phyloP scores from a whole-genome alignment of 768 basidiomycete genomes.

The Pulveroboletus sp. region DNA sequence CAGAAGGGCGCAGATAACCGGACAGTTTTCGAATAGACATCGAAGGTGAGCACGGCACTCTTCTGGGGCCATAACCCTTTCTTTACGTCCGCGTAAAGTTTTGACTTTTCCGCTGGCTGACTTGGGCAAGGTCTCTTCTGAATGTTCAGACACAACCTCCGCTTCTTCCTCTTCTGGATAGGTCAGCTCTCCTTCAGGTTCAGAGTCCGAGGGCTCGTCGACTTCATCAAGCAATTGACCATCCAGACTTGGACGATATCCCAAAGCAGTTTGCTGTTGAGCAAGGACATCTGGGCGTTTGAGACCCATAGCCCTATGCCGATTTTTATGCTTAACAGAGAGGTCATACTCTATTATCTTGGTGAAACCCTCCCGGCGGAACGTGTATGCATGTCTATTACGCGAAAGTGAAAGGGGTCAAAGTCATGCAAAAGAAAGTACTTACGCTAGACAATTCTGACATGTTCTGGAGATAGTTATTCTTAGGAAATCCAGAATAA shows the following conservation, averaged over 20 bases:
- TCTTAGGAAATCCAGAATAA: constrained; percentile 79
- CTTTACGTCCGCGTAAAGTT: constrained; percentile 73
- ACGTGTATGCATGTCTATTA: constrained; percentile 70
- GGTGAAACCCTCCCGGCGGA: constrained; percentile 89
- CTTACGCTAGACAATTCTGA: constrained; percentile 81
- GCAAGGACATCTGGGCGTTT: constrained; percentile 71
- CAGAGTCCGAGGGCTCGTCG: constrained; percentile 49
- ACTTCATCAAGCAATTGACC: constrained; percentile 33
- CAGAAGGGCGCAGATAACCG: constrained; percentile 75
- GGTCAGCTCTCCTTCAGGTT: constrained; percentile 43
- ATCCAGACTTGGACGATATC: constrained; percentile 23
- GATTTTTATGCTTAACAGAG: constrained; percentile 67
- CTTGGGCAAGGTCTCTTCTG: constrained; percentile 47
- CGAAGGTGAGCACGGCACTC: constrained; percentile 95
- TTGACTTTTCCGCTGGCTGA: constrained; percentile 78
- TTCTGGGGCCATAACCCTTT: constrained; percentile 84
- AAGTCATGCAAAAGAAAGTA: constrained; percentile 17
- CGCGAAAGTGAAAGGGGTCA: constrained; percentile 3
- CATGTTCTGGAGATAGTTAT: constrained; percentile 67
- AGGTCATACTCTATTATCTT: constrained; percentile 95
- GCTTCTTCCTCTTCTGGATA: constrained; percentile 50
- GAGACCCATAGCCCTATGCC: constrained; percentile 46
- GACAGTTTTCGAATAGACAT: constrained; percentile 79
- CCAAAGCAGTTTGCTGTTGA: constrained; percentile 32
- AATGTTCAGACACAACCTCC: constrained; percentile 29